Percentiles rank a stretch among this genome's conserved stretches.
phyloP scores from a whole-genome alignment of 83 land plant genomes.

The Picea abies region DNA sequence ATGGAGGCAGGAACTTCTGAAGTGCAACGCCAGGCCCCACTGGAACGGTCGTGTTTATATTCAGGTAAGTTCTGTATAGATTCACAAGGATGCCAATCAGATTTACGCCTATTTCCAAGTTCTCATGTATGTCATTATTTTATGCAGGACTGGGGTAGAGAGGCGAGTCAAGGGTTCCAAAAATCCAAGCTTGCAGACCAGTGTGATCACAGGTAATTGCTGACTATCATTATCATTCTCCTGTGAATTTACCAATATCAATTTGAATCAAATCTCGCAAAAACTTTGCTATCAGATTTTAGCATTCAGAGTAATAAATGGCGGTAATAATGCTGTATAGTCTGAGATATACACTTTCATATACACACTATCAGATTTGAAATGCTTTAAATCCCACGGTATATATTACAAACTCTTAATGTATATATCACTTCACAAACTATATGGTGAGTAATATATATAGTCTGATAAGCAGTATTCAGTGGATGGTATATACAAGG shows the following conservation, averaged over 20 bases:
- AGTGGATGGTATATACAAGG: no score
- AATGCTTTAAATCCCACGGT: no score
- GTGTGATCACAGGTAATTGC: conserved; percentile 44
- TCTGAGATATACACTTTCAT: no score
- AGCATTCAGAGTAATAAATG: neutral
- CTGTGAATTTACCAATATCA: conserved; percentile 29
- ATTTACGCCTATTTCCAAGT: no score
- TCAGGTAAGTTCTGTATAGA: conserved; percentile 10
- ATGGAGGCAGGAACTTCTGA: conserved; percentile 23
- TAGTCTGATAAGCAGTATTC: no score
- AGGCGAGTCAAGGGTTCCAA: conserved; percentile 33
- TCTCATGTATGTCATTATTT: neutral
- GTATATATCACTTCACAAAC: no score
- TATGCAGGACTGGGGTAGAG: conserved; percentile 46
- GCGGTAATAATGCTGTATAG: no score
- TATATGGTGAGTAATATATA: no score
- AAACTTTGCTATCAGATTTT: conserved; percentile 37
- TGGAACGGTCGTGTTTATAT: conserved; percentile 23
- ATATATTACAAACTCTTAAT: no score
- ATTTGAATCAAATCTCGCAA: conserved; percentile 42
- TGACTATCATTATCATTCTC: neutral
- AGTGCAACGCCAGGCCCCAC: neutral
- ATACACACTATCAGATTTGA: no score
- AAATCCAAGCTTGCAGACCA: conserved; percentile 52
- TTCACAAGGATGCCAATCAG: neutral